phyloP scores from a whole-genome alignment of 148 eudicot species.

The Pouteria glomerata region DNA sequence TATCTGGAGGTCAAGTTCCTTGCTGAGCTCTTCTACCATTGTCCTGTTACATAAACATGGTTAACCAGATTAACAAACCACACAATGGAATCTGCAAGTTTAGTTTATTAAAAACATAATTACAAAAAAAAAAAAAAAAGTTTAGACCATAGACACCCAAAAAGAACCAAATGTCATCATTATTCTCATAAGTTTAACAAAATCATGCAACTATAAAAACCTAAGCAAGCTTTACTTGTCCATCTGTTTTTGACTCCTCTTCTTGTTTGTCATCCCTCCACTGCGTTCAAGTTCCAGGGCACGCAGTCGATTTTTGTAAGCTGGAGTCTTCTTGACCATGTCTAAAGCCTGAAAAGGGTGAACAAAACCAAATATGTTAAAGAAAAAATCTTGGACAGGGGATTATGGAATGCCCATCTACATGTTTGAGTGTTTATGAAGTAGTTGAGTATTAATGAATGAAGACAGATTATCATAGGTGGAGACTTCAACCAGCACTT shows the following conservation, averaged over 20 bases:
- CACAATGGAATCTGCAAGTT: background rate
- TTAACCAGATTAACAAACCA: background rate
- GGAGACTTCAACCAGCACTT: background rate
- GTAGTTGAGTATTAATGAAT: background rate
- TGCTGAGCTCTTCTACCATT: constrained; percentile 72
- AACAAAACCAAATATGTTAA: background rate
- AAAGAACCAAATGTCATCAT: background rate
- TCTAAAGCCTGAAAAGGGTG: constrained; percentile 66
- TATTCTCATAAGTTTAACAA: background rate
- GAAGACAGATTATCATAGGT: background rate
- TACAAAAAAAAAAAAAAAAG: background rate
- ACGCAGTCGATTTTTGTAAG: constrained; percentile 75
- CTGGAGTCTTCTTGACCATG: constrained; percentile 92
- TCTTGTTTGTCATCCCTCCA: constrained; percentile 70
- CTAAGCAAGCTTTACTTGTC: constrained; percentile 46
- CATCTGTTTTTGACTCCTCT: constrained; percentile 62
- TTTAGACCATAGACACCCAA: too few relatives aligned
- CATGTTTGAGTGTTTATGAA: too few relatives aligned
- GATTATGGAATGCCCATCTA: too few relatives aligned
- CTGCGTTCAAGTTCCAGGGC: constrained; percentile 89
- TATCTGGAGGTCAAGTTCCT: constrained; percentile 93
- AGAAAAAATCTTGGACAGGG: too few relatives aligned
- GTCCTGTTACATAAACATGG: constrained; percentile 39
- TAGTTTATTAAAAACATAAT: background rate
- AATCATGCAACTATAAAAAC: background rate